These are phyloP conservation scores for Hypoxylon subgilvum DNA, from an alignment of 495 filamentous ascomycete genomes.

Conservation along the genomic window DNA sequence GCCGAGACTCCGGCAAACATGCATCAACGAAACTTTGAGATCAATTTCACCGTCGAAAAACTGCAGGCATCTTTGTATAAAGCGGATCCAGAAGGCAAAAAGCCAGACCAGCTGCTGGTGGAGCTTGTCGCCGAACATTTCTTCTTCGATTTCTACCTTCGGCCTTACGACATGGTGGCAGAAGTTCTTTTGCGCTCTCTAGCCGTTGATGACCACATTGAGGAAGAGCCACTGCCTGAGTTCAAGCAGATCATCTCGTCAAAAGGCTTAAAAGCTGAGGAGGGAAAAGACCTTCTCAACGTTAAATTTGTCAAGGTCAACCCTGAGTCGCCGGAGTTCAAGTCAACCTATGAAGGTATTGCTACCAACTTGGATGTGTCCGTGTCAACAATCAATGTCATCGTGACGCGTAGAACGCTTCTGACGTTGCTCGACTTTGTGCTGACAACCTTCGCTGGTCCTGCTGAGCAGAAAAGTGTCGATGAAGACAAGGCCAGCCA, in stretches of 20 bases:
- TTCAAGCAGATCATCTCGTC: constrained; percentile 97
- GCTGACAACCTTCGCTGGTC: constrained; percentile 86
- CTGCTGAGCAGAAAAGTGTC: constrained; percentile 54
- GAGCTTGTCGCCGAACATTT: constrained; percentile 92
- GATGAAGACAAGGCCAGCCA: constrained; percentile 48
- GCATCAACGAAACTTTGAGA: constrained; percentile 88
- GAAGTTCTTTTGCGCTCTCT: constrained; percentile 85
- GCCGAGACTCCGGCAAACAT: constrained; percentile 79
- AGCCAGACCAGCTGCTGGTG: constrained; percentile 81
- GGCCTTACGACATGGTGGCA: constrained; percentile 89
- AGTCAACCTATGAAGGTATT: constrained; percentile 87
- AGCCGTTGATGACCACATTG: constrained; percentile 93
- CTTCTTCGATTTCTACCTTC: constrained; percentile 80
- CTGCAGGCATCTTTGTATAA: constrained; percentile 89
- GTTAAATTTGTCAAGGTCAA: constrained; percentile 91
- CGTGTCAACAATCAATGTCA: constrained; percentile 92
- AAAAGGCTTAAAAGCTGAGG: constrained; percentile 71
- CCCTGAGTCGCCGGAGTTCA: constrained; percentile 88
- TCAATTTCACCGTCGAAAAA: constrained; percentile 92
- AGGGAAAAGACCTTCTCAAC: constrained; percentile 80
- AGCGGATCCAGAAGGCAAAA: constrained; percentile 78
- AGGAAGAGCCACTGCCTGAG: constrained; percentile 84
- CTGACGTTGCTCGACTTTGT: constrained; percentile 95
- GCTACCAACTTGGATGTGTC: constrained; percentile 90
- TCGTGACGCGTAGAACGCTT: constrained; percentile 91